Evolutionary conservation across 2,329 filamentous ascomycete genomes (phyloP).

Genomic region (Calonectria fujianensis): DNA sequence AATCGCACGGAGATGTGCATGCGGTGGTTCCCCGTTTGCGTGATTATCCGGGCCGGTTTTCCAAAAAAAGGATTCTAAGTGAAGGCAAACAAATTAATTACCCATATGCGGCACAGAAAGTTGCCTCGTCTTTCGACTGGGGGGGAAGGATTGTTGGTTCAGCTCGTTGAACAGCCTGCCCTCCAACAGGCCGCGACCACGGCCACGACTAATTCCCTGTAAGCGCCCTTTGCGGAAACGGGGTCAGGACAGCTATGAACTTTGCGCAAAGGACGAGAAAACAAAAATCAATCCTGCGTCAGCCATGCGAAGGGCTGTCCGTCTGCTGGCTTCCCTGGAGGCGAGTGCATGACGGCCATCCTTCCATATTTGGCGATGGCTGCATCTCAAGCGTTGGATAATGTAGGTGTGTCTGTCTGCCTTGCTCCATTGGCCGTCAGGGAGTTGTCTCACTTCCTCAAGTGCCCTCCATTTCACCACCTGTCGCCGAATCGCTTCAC

Average conservation of each 20-base stretch:
- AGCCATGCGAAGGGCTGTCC: neutral
- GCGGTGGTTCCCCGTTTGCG: neutral
- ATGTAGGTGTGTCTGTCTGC: neutral
- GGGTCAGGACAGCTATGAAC: neutral
- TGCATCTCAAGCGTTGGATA: neutral
- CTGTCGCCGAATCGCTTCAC: neutral
- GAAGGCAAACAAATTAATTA: neutral
- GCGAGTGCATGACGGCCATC: neutral
- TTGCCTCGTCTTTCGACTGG: neutral
- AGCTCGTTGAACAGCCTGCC: neutral
- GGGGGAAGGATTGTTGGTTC: neutral
- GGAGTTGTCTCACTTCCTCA: neutral
- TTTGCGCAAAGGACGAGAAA: neutral
- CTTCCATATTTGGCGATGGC: neutral
- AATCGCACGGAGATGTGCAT: neutral
- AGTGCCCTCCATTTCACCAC: neutral
- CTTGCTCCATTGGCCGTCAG: neutral
- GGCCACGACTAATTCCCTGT: neutral
- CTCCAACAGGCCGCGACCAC: neutral
- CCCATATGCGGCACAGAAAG: neutral
- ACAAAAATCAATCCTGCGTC: neutral
- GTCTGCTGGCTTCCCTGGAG: neutral
- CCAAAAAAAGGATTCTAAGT: neutral
- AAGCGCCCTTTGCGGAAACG: neutral
- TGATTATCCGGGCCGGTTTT: neutral